Conservation (phyloP, 371 early-diverging fungal species). For the Lichtheimia corymbifera region DNA sequence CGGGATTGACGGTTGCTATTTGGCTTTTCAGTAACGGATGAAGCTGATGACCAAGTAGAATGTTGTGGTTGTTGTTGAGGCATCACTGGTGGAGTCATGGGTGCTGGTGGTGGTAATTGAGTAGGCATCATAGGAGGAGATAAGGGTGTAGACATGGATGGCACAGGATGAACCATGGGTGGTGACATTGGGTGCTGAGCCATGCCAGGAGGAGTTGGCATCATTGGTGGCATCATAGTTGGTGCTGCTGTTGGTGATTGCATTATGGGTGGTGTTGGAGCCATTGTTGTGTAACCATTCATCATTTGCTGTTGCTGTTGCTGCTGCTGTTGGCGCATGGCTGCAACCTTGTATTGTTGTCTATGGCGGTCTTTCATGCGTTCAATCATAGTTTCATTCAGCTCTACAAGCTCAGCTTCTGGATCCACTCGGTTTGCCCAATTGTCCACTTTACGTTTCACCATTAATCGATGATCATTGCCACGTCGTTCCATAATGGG, state of each 20-base stretch:
- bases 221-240: slow-evolving; percentile 6
- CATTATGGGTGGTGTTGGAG: slow-evolving; percentile 6
- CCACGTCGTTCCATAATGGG: slow-evolving; percentile 47
- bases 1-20: neutral
- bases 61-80: slow-evolving; percentile 3
- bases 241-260: neutral
- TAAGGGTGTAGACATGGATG: too few relatives aligned
- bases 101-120: neutral
- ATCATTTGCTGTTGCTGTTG: slow-evolving; percentile 15
- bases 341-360: slow-evolving; percentile 40
- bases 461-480: slow-evolving; percentile 34
- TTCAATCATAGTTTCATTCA: slow-evolving; percentile 37
- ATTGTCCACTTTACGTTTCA: slow-evolving; percentile 39
- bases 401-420: slow-evolving; percentile 28
- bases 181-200: neutral
- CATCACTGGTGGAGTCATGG: slow-evolving; percentile 1
- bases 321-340: slow-evolving; percentile 36
- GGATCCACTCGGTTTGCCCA: slow-evolving; percentile 42
- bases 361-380: slow-evolving; percentile 49
- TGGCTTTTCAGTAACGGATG: neutral
- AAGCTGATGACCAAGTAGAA: neutral
- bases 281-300: slow-evolving; percentile 1
- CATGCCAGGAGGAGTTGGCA: slow-evolving; percentile 3
- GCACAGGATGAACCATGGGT: neutral
- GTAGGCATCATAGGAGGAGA: slow-evolving; percentile 5